phyloP scores from a whole-genome alignment of 2,329 filamentous ascomycete genomes.

The Dothiorella sarmentorum region DNA sequence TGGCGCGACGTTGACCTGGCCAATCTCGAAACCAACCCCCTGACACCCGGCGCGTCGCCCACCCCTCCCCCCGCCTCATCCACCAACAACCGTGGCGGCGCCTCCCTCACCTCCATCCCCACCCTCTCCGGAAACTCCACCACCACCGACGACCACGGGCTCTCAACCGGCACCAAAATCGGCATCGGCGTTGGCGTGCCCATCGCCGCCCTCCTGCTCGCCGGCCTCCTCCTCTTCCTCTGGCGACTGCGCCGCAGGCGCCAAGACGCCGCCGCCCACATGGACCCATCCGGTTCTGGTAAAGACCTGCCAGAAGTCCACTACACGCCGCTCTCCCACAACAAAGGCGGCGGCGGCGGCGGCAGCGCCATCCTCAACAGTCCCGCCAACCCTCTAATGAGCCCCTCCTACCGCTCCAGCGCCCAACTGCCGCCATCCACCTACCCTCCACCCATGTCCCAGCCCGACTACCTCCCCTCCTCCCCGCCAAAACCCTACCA shows the following conservation, averaged over 20 bases:
- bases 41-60: background rate
- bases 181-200: constrained; percentile 44
- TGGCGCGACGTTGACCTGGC: background rate
- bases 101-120: background rate
- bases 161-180: constrained; percentile 21
- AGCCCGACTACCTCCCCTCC: background rate
- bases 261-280: background rate
- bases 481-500: background rate
- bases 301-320: background rate
- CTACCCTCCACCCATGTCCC: background rate
- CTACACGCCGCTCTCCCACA: background rate
- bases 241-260: background rate
- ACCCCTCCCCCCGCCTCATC: background rate
- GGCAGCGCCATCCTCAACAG: too few species aligned
- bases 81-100: too few species aligned
- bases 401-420: background rate
- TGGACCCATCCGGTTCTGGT: background rate
- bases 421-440: background rate
- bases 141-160: background rate
- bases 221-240: background rate
- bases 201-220: constrained; percentile 55
- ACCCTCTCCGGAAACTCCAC: background rate
- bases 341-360: background rate
- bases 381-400: background rate
- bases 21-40: background rate